These are phyloP conservation scores for Fusarium sp. DNA, from an alignment of 2,329 filamentous ascomycete species.

Conservation along the genomic window DNA sequence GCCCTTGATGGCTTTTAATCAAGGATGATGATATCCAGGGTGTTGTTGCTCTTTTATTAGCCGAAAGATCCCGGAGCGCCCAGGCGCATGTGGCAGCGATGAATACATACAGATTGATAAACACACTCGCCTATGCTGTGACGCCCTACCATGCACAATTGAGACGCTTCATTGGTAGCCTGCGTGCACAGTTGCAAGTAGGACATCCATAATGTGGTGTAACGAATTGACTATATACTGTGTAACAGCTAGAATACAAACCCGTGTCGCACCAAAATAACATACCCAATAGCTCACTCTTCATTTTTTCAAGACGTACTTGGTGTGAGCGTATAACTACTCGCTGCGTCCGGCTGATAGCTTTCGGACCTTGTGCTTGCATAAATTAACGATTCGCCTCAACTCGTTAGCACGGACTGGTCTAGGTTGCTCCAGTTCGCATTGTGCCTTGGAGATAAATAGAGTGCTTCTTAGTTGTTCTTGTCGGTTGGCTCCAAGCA, in stretches of 20 bases:
- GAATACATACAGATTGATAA: conserved; percentile 5
- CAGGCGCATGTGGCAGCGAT: conserved; percentile 14
- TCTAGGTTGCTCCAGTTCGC: conserved; percentile 45
- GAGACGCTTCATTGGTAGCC: not conserved
- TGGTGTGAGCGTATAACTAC: conserved; percentile 5
- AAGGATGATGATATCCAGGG: not conserved
- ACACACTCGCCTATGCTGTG: not conserved
- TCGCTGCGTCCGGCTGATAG: conserved; percentile 36
- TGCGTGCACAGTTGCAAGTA: not conserved
- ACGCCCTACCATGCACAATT: not conserved
- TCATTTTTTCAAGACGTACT: not conserved
- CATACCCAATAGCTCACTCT: conserved; percentile 7
- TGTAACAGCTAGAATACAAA: conserved; percentile 23
- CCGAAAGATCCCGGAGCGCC: conserved; percentile 23
- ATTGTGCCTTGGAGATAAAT: conserved; percentile 43
- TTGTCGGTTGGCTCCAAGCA: conserved; percentile 16
- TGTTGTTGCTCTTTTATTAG: conserved; percentile 4
- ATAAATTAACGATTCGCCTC: conserved; percentile 45
- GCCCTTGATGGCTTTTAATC: conserved; percentile 4
- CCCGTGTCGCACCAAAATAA: conserved; percentile 15
- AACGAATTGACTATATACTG: conserved; percentile 21
- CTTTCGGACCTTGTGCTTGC: conserved; percentile 40
- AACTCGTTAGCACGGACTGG: conserved; percentile 46
- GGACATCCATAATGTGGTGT: not conserved
- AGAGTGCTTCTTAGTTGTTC: conserved; percentile 31